These are phyloP conservation scores for Sanguinoderma infundibulare DNA, from an alignment of 1,284 basidiomycete genomes.

Conservation along the genomic window DNA sequence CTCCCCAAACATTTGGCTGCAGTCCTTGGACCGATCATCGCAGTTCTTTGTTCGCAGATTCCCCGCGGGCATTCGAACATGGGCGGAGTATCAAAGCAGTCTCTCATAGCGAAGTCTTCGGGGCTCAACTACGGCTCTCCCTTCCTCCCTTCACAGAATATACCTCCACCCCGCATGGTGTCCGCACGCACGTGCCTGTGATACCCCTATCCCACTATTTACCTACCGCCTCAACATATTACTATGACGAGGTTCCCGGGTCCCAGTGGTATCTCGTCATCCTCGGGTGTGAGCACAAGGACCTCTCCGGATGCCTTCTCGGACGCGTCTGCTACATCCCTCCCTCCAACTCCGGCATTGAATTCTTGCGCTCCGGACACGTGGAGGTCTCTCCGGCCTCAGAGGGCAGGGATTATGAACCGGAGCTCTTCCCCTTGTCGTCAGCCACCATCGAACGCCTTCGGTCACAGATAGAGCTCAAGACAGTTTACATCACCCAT, in stretches of 20 bases:
- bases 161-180: too few relatives aligned
- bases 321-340: background rate
- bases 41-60: too few relatives aligned
- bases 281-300: background rate
- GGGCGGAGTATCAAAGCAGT: too few relatives aligned
- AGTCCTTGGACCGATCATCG: too few relatives aligned
- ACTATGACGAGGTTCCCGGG: too few relatives aligned
- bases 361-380: background rate
- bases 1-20: too few relatives aligned
- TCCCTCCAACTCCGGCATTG: background rate
- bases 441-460: background rate
- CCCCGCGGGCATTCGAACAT: too few relatives aligned
- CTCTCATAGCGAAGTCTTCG: too few relatives aligned
- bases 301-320: background rate
- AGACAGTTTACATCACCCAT: background rate
- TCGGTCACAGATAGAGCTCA: background rate
- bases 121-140: too few relatives aligned
- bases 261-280: background rate
- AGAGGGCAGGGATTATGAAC: background rate
- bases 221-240: background rate
- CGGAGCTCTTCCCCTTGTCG: background rate
- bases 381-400: background rate
- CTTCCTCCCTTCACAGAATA: too few relatives aligned
- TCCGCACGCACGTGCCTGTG: too few relatives aligned
- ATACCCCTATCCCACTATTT: background rate